Percentiles rank a stretch among this genome's conserved stretches.
These are phyloP conservation scores for Rhizopogon vesiculosus DNA, from an alignment of 768 basidiomycete genomes.

Conservation along the genomic window DNA sequence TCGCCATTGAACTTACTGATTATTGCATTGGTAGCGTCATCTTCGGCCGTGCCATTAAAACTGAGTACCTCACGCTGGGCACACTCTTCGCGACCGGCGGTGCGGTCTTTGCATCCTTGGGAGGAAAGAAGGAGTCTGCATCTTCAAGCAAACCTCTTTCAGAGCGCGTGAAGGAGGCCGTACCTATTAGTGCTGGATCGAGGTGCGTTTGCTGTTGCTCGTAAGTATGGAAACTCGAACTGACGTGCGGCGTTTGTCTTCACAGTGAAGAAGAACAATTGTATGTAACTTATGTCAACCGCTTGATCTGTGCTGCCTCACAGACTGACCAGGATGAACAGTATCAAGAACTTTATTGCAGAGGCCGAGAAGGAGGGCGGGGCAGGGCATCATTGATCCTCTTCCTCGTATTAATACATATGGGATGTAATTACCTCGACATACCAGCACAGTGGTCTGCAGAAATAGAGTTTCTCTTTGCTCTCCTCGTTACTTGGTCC, in stretches of 20 bases:
- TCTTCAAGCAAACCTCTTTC: constrained; percentile 39
- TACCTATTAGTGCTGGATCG: constrained; percentile 62
- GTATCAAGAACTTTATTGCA: constrained; percentile 74
- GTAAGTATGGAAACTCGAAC: neutral
- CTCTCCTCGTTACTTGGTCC: neutral
- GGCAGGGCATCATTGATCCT: constrained; percentile 25
- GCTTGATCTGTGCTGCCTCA: constrained; percentile 20
- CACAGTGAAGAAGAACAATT: constrained; percentile 80
- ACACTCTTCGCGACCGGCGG: constrained; percentile 57
- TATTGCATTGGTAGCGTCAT: constrained; percentile 49
- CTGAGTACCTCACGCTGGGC: constrained; percentile 73
- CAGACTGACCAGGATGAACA: constrained; percentile 49
- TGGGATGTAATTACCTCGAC: neutral
- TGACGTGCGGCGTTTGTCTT: constrained; percentile 9
- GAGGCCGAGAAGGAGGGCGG: constrained; percentile 79
- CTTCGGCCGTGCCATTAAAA: constrained; percentile 75
- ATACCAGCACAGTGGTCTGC: neutral
- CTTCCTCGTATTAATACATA: neutral
- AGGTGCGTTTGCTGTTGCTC: constrained; percentile 43
- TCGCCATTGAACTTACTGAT: constrained; percentile 1
- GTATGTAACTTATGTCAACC: constrained; percentile 40
- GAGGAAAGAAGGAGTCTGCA: constrained; percentile 46
- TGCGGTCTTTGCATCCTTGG: constrained; percentile 48
- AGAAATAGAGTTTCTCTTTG: neutral
- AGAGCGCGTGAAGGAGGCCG: constrained; percentile 57